A percentile compares a stretch with the other conserved stretches of the same genome.
Evolutionary conservation across 176 grass and related monocot species (phyloP).

Genomic region (Eragrostis nindensis): DNA sequence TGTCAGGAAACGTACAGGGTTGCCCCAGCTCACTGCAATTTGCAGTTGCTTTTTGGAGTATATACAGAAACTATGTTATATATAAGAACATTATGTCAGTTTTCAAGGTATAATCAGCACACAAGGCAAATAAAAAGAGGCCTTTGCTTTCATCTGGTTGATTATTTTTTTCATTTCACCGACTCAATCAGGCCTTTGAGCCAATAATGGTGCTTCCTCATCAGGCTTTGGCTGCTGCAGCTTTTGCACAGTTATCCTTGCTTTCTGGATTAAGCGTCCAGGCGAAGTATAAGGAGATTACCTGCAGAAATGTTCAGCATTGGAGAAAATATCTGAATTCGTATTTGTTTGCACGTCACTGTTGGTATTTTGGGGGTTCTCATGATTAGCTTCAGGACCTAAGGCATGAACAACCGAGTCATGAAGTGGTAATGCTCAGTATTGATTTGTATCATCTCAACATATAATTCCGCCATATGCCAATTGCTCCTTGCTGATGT

Average conservation of each 20-base stretch:
- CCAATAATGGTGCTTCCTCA: constrained; percentile 53
- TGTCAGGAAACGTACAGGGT: not conserved
- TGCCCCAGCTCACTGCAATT: not conserved
- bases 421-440: too few species aligned
- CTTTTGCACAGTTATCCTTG: constrained; percentile 4
- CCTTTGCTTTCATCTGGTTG: not conserved
- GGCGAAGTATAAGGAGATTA: constrained; percentile 61
- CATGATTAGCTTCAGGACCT: too few species aligned
- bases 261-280: constrained; percentile 58
- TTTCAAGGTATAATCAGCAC: not conserved
- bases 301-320: constrained; percentile 42
- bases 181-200: not conserved
- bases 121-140: not conserved
- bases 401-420: too few species aligned
- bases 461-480: too few species aligned
- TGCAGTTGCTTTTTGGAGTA: not conserved
- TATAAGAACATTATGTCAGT: not conserved
- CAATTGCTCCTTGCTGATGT: too few species aligned
- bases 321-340: not conserved
- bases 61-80: not conserved
- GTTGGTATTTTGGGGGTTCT: too few species aligned
- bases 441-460: too few species aligned
- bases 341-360: constrained; percentile 1
- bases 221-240: not conserved
- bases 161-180: not conserved